These are phyloP conservation scores for Sclerotinia spermophila DNA, from an alignment of 2,329 filamentous ascomycete species.

Conservation along the genomic window DNA sequence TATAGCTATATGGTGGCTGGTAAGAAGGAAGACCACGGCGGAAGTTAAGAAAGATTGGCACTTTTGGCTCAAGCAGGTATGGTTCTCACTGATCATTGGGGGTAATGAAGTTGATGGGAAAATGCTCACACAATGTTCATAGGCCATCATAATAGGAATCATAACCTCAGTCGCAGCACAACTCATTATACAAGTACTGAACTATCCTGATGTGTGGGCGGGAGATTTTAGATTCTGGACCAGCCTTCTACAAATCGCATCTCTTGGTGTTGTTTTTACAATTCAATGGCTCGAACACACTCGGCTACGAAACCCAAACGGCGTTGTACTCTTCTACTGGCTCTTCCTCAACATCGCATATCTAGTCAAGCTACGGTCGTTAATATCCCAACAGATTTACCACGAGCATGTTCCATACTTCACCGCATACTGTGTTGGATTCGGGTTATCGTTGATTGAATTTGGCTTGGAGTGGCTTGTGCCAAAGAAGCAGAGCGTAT, in stretches of 20 bases:
- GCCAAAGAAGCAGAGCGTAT: constrained; percentile 64
- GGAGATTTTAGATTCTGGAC: constrained; percentile 70
- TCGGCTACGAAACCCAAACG: constrained; percentile 65
- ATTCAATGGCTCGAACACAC: constrained; percentile 70
- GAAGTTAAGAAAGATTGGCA: constrained; percentile 80
- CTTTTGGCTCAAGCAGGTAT: constrained; percentile 88
- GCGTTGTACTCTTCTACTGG: constrained; percentile 71
- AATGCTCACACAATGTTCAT: constrained; percentile 21
- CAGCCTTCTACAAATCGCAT: constrained; percentile 57
- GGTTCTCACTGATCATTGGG: constrained; percentile 34
- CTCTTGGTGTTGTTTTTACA: constrained; percentile 58
- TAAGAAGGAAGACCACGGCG: constrained; percentile 63
- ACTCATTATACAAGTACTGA: constrained; percentile 58
- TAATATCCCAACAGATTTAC: constrained; percentile 59
- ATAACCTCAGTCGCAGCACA: constrained; percentile 56
- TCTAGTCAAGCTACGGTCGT: constrained; percentile 64
- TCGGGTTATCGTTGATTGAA: constrained; percentile 57
- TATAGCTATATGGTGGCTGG: constrained; percentile 74
- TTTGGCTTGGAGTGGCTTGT: constrained; percentile 67
- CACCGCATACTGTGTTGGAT: constrained; percentile 55
- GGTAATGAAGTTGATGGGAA: constrained; percentile 2
- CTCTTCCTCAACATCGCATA: constrained; percentile 63
- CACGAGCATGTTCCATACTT: constrained; percentile 58
- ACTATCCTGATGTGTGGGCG: constrained; percentile 56
- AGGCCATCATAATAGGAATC: constrained; percentile 57